These are phyloP conservation scores for Leccinum ochraceum DNA, from an alignment of 768 basidiomycete species.

Conservation along the genomic window DNA sequence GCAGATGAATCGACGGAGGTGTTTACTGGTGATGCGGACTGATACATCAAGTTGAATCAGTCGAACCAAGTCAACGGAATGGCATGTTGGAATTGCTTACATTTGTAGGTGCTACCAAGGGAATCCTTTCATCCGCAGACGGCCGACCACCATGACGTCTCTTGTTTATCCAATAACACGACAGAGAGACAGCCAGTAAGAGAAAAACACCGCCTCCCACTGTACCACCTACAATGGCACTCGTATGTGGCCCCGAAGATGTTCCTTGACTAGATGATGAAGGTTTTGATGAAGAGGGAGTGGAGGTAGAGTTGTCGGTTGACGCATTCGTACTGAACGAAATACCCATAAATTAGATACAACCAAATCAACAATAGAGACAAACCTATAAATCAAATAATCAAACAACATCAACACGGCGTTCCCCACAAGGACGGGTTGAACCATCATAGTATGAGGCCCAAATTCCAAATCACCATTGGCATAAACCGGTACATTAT, in stretches of 20 bases:
- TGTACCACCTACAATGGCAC: conserved; percentile 8
- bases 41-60: neutral
- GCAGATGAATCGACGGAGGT: neutral
- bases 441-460: conserved; percentile 11
- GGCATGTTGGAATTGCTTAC: neutral
- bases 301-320: neutral
- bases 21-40: neutral
- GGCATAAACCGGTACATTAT: conserved; percentile 17
- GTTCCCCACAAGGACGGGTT: conserved; percentile 1
- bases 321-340: conserved; percentile 8
- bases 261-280: neutral
- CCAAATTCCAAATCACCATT: conserved; percentile 9
- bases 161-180: neutral
- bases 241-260: neutral
- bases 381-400: conserved; percentile 23
- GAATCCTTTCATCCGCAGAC: neutral
- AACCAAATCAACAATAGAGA: neutral
- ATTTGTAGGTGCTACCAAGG: neutral
- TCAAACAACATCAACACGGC: conserved; percentile 18
- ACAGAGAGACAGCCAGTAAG: neutral
- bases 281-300: neutral
- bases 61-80: neutral
- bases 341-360: neutral
- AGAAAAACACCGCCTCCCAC: conserved; percentile 1
- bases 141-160: neutral